phyloP scores from a whole-genome alignment of 163 green algal genomes.

The Trebouxia gelatinosa region DNA sequence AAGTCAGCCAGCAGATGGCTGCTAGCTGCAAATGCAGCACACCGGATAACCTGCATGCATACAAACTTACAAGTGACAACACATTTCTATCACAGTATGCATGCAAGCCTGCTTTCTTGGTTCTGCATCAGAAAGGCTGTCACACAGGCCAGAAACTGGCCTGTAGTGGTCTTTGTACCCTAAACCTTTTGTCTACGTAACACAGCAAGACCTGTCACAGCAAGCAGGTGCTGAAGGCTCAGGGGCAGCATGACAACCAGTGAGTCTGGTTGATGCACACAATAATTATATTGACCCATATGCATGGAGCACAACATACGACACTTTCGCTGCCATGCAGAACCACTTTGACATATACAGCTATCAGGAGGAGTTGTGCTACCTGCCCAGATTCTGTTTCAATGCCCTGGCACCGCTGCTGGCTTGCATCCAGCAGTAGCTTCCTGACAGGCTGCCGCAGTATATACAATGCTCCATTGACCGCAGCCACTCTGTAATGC shows the following conservation, averaged over 20 bases:
- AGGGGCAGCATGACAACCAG: too few species aligned
- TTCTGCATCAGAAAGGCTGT: too few species aligned
- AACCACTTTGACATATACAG: too few species aligned
- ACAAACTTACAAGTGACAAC: neutral
- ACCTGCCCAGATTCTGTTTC: neutral
- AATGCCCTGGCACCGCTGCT: conserved; percentile 29
- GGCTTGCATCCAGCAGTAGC: conserved; percentile 28
- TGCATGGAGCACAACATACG: neutral
- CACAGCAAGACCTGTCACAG: too few species aligned
- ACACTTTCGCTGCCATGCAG: neutral
- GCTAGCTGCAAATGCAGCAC: conserved; percentile 31
- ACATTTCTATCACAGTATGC: neutral
- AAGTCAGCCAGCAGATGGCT: conserved; percentile 12
- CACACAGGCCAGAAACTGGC: neutral
- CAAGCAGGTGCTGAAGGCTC: too few species aligned
- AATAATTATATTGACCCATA: neutral
- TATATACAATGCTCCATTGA: conserved; percentile 55
- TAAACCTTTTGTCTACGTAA: neutral
- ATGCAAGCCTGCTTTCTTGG: neutral
- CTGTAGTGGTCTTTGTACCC: neutral
- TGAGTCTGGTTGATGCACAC: too few species aligned
- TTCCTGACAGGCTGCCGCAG: conserved; percentile 40
- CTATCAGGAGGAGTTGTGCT: too few species aligned
- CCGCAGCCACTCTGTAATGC: conserved; percentile 48
- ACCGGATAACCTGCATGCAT: conserved; percentile 33